Evolutionary conservation across 179 eudicot genomes (phyloP).

Genomic region (Spinacia oleracea): DNA sequence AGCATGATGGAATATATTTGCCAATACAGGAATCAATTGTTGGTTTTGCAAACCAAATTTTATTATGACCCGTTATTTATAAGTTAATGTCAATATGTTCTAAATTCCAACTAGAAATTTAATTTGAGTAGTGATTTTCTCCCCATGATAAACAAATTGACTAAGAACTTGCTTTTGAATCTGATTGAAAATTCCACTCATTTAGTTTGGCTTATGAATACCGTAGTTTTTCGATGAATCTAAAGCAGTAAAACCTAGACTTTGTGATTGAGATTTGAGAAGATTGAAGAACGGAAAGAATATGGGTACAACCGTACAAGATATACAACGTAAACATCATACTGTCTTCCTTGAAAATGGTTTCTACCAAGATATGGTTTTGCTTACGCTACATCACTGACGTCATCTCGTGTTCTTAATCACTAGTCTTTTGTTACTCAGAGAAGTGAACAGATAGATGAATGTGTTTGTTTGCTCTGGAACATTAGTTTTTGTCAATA

Average conservation of each 20-base stretch:
- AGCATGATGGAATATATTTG: neutral
- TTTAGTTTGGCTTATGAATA: too few relatives aligned
- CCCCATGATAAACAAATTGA: too few relatives aligned
- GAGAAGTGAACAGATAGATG: neutral
- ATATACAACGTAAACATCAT: neutral
- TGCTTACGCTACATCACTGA: slow-evolving; percentile 13
- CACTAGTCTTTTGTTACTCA: neutral
- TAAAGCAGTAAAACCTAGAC: too few relatives aligned
- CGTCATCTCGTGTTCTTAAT: neutral
- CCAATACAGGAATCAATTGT: neutral
- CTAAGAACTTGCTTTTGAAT: too few relatives aligned
- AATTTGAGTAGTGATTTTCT: too few relatives aligned
- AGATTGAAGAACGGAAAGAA: slow-evolving; percentile 8
- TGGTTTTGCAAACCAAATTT: neutral
- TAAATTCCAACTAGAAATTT: too few relatives aligned
- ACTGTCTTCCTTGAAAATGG: slow-evolving; percentile 29
- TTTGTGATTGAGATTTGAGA: too few relatives aligned
- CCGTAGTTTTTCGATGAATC: too few relatives aligned
- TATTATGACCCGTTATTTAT: too few relatives aligned
- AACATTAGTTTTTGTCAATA: neutral
- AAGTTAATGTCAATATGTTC: too few relatives aligned
- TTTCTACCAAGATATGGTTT: slow-evolving; percentile 25
- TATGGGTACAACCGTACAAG: neutral
- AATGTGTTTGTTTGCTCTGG: neutral
- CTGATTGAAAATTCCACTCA: too few relatives aligned